Evolutionary conservation across 192 early-diverging fungal species (phyloP), one percentile per base, ranked within the genome.

Genomic region (Mortierella antarctica): DNA sequence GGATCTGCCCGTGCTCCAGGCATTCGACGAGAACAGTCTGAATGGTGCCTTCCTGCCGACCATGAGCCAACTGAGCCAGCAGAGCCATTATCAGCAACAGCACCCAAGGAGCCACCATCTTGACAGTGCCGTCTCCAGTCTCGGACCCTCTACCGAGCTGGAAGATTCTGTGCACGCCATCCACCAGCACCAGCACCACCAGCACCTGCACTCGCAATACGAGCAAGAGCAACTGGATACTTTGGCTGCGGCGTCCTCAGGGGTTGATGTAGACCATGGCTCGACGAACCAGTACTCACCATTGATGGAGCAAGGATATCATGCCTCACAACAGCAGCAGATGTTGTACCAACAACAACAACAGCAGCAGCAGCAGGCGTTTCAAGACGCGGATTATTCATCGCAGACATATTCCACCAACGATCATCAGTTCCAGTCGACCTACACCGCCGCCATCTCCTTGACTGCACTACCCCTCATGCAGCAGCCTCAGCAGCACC

Each of bases 391-490:
- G 7, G 62, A 58, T 31, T 65, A 65, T 40, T 51, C 55, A 15
- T 46, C 62, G 20, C 44, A 49, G 31, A 18, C 47, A 7, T 62
- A 57, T 40, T 7, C 69, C 5, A 54, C 60, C 20, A 52, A 61
- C 13, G 62, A 65, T 17, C 60, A 70, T 12, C 23, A 69, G 57
- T 44, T 58, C 1, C 56, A 69, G 21, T 69, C 67, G 12, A 51
- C 63, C 1, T 73, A 73, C 40, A 57, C 71, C 41, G 54, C 62
- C n/a, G 69, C 69, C 48, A 62, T 71, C 50, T 71, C 69, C 42
- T 65, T 73, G 62, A 62, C 69, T 1, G 48, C 71, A 14, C 51
- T 59, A 57, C 62, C 53, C 23, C 57, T 57, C 6, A 59, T 57
- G 20, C 71, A 72, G 54, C 50, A 56, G 20, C 55, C 53, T 31